Conservation (phyloP, 257 asterid species). For the Verbena officinalis region DNA sequence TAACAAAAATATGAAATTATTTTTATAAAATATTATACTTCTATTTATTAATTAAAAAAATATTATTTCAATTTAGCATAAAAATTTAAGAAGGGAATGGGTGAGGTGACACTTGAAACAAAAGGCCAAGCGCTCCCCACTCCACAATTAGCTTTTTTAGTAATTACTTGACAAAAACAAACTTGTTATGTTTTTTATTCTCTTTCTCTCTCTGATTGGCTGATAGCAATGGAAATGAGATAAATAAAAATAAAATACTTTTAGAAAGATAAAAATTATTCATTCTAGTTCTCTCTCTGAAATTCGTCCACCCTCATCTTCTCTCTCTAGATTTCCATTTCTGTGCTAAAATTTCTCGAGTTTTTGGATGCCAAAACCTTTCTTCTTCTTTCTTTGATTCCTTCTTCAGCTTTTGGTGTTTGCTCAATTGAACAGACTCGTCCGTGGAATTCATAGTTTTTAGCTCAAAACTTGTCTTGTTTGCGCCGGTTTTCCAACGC, state of each 20-base stretch:
- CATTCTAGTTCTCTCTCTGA: not conserved
- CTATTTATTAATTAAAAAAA: too few species aligned
- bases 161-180: constrained; percentile 9
- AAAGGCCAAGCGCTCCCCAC: constrained; percentile 27
- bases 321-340: constrained; percentile 30
- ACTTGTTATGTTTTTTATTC: not conserved
- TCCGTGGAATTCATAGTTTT: not conserved
- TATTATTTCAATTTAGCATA: too few species aligned
- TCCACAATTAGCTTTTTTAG: constrained; percentile 13
- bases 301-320: not conserved
- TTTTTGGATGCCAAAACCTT: constrained; percentile 25
- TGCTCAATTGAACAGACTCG: constrained; percentile 14
- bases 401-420: constrained; percentile 2
- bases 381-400: not conserved
- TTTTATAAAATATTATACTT: too few species aligned
- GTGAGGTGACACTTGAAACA: not conserved
- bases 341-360: not conserved
- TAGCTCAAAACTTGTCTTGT: not conserved
- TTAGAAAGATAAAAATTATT: not conserved
- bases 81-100: too few species aligned
- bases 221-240: constrained; percentile 16
- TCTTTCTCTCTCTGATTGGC: not conserved
- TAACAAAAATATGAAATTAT: too few species aligned
- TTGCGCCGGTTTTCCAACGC: constrained; percentile 12
- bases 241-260: not conserved